phyloP scores from a whole-genome alignment of 352 stramenopile species.

The Globisporangium rhizosaccharum region DNA sequence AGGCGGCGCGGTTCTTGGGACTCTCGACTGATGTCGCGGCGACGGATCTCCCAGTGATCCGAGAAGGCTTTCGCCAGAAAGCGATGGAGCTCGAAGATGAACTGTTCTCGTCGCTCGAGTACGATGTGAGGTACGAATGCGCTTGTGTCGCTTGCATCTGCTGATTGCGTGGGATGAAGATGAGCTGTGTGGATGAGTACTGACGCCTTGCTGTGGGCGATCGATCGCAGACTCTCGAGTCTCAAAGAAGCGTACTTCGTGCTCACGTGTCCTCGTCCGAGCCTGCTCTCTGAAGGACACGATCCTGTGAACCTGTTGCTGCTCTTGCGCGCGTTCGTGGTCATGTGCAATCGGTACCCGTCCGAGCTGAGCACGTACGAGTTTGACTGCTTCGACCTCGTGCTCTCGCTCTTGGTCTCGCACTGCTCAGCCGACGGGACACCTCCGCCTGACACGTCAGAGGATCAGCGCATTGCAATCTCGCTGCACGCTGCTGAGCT shows the following conservation, averaged over 20 bases:
- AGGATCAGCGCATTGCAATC: slow-evolving; percentile 46
- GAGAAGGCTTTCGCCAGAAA: slow-evolving; percentile 51
- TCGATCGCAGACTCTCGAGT: slow-evolving; percentile 20
- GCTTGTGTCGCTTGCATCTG: background rate
- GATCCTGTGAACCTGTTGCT: slow-evolving; percentile 70
- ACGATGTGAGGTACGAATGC: slow-evolving; percentile 33
- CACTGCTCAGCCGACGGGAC: slow-evolving; percentile 54
- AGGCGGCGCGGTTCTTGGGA: slow-evolving; percentile 44
- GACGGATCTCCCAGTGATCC: slow-evolving; percentile 26
- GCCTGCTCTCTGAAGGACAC: slow-evolving; percentile 57
- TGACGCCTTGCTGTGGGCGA: too few relatives aligned
- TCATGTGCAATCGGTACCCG: slow-evolving; percentile 63
- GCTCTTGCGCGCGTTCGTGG: slow-evolving; percentile 54
- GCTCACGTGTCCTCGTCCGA: slow-evolving; percentile 59
- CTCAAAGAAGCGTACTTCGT: slow-evolving; percentile 63
- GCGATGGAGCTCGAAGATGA: slow-evolving; percentile 30
- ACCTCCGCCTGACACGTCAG: slow-evolving; percentile 33
- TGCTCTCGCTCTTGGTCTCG: slow-evolving; percentile 47
- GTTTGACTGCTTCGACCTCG: slow-evolving; percentile 64
- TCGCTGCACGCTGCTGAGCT: slow-evolving; percentile 59
- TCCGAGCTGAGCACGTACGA: slow-evolving; percentile 42
- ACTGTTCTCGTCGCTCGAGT: slow-evolving; percentile 20
- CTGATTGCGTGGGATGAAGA: background rate
- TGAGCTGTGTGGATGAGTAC: background rate
- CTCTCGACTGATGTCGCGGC: slow-evolving; percentile 9